Conservation (phyloP, 305 asterid genomes). For the Fraxinus angustifolia region DNA sequence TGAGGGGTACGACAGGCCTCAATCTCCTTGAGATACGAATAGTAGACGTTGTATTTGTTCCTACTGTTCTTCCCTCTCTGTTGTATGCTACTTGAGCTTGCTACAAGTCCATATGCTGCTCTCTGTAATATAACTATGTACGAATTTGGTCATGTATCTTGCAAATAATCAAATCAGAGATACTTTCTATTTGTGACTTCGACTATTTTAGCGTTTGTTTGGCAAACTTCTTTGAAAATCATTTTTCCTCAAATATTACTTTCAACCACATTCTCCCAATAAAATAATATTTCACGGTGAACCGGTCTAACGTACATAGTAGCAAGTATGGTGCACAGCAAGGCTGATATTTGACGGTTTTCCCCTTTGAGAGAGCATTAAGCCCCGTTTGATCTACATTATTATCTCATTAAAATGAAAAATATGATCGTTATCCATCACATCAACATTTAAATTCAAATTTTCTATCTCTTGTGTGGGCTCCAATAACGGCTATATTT, state of each 20-base stretch:
- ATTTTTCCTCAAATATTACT: not conserved
- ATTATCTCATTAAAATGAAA: no score
- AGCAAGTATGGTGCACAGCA: no score
- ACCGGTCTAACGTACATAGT: no score
- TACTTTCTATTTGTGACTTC: not conserved
- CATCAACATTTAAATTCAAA: no score
- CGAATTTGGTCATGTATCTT: slow-evolving; percentile 4
- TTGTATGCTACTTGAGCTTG: no score
- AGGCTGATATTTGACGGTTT: not conserved
- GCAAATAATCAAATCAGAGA: slow-evolving; percentile 17
- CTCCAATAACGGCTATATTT: no score
- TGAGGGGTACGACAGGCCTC: slow-evolving; percentile 73
- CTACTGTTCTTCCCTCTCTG: not conserved
- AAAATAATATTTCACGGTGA: no score
- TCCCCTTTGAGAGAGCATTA: no score
- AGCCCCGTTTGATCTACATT: no score
- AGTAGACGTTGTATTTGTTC: not conserved
- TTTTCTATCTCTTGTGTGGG: no score
- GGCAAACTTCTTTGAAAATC: not conserved
- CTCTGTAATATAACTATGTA: not conserved
- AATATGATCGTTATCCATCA: no score
- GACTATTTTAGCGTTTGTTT: not conserved
- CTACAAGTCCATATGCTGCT: not conserved
- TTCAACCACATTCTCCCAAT: not conserved
- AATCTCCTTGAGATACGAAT: slow-evolving; percentile 44